Base-by-base conservation (phyloP, 2,329 filamentous ascomycete species). In the Didymella pinodella region DNA sequence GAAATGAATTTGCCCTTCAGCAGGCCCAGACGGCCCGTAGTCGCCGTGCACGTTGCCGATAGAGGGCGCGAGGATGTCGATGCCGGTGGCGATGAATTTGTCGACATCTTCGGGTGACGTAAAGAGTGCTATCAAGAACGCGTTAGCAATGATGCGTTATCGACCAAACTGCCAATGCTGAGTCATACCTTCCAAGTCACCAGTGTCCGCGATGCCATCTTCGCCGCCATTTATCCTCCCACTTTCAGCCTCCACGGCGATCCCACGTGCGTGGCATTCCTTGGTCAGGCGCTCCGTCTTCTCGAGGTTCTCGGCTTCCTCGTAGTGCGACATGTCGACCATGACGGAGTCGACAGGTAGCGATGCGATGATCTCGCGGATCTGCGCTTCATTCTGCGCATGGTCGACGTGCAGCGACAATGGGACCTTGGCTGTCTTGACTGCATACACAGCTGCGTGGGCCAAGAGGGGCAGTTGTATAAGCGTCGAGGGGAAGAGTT, bases 11-110 rank as follows among this genome's bases (percentile, higher is more conserved):
- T 74, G 70, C 2, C 71, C 69, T 28, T 69, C 65, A 34, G 66
- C 66, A 0, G 75, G 75, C 0, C 89, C 89, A 2, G 84, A 72
- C 0, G 86, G 83, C 0, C 88, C 88, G 74, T 92, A 92, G 68
- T 88, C 85, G 45, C 90, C 90, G 76, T 92, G 90, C 31, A 92
- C 84, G 67, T 92, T 92, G 7, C 89, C 90, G 75, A 92, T 90
- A 0, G 88, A 88, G 0, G 89, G 90, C 0, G 90, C 90, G 31
- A 92, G 78, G 76, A 89, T 88, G 67, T 92, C 87, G 68, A 92
- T 87, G 0, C 88, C 89, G 8, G 88, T 90, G 1, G 80, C 82
- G 8, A 91, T 83, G 69, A 92, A 92, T 69, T 90, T 86, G 61
- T 87, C 82, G 7, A 87, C 88, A 75, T 92, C 85, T 66, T 88